Base-by-base conservation (phyloP, 768 basidiomycete species). In the Termitomyces titanicus region DNA sequence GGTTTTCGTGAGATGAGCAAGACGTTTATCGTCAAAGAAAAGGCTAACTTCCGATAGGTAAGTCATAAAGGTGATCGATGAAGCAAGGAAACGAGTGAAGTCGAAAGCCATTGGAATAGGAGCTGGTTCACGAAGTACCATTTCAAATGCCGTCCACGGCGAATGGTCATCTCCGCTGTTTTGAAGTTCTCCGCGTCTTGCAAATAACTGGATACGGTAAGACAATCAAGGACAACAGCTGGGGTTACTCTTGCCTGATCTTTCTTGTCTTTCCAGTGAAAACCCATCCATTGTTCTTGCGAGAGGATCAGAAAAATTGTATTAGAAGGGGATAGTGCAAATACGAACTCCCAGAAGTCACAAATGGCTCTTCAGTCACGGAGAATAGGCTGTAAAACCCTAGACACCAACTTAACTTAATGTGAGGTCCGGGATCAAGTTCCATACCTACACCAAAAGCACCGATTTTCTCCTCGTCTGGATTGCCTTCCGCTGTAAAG, bases 251-350 rank as follows among this genome's bases (percentile, higher is more conserved):
- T 34, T 59, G 87, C 86, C 75, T 94, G 92, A 64, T 94, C 92
- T 63, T 89, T 92, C 63, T 88, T 89, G 64, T 90, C 91, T 66
- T 93, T 94, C 93, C 93, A 98, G 67, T 95, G 91, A 68, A 97
- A 98, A 0, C 86, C 88, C 94, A 96, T 96, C 84, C 92, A 94
- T 65, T 89, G 82, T 31, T 84, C 93, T 81, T 47, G 66, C 57
- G 47, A 69, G 38, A 57, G 29, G 11, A 51, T 68, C 55, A 72
- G 69, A 25, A 54, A n/a, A 20, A 13, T 18, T 34, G 25, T 72
- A 54, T 9, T 34, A 51, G 56, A 62, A 49, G 62, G 12, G 67
- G 53, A 68, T 62, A 31, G 39, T 42, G 18, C 33, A 11, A 45
- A 13, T 29, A 51, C 67, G 48, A 66, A 87, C 88, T 82, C 74